Base-by-base conservation (phyloP, 2,329 filamentous ascomycete genomes). In the Alternaria dauci region DNA sequence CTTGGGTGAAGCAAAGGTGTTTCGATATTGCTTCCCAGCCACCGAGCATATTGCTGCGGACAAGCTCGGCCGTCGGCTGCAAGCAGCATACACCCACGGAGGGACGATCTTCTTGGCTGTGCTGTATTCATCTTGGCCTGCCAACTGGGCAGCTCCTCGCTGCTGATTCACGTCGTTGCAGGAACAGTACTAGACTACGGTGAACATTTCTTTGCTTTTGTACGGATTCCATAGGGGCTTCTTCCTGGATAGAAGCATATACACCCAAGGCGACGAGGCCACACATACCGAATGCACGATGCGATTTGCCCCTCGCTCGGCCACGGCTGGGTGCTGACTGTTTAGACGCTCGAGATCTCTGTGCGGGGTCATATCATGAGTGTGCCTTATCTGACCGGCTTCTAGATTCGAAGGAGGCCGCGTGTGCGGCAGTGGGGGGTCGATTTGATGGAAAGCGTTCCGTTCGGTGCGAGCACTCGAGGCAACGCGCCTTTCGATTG, bases 351-450 rank as follows among this genome's bases (percentile, higher is more conserved):
- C 28, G 32, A 43, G 36, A 26, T 46, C 38, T 34, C 38, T 12
- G 42, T 51, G 60, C 60, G 52, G 60, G 60, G 60, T 60, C 26
- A 26, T 34, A 46, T 20, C 41, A 41, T 53, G 34, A 55, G 25
- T 47, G 23, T 52, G 56, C 59, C 59, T 55, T 56, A 59, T 62
- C 59, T 62, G 28, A 51, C 51, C 38, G 34, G 41, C 32, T 46
- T 30, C 41, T 43, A 12, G 23, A 32, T 42, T 50, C 25, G 43
- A 52, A 16, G 53, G 48, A 4, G 28, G 36, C 47, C 38, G 50
- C 47, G 38, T n/a, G 20, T 26, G 32, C 43, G 28, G 57, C 46
- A 48, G 36, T 47, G 32, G 36, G 42, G 47, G 53, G 51, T 41
- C 18, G 44, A 34, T 26, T 54, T 42, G 42, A 59, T 36, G 43